Conservation (phyloP, 768 basidiomycete species). For the Leucocoprinus leucothites region DNA sequence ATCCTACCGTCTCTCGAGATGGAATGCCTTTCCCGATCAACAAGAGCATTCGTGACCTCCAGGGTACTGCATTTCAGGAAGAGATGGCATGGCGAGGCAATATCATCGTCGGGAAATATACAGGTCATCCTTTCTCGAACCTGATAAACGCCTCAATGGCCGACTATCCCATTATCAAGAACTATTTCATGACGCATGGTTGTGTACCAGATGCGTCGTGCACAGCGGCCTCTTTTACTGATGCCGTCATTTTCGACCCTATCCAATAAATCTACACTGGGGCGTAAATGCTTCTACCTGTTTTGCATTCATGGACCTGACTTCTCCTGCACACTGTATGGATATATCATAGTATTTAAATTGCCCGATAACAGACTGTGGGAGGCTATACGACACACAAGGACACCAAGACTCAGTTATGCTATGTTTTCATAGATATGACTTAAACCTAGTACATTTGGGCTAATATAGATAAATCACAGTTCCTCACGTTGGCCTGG, state of each 20-base stretch:
- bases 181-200: conserved; percentile 69
- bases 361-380: not conserved
- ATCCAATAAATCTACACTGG: not conserved
- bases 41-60: conserved; percentile 72
- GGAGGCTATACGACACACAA: not conserved
- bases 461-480: conserved; percentile 19
- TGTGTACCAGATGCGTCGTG: conserved; percentile 41
- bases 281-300: not conserved
- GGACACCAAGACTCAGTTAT: not conserved
- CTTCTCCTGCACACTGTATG: not conserved
- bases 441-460: not conserved
- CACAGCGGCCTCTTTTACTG: not conserved
- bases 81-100: conserved; percentile 76
- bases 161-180: conserved; percentile 79
- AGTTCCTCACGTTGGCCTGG: conserved; percentile 34
- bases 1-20: conserved; percentile 71
- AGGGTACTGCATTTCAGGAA: conserved; percentile 59
- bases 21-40: conserved; percentile 83
- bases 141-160: conserved; percentile 80
- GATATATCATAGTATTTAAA: not conserved
- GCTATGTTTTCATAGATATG: not conserved
- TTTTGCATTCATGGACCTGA: not conserved
- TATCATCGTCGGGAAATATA: conserved; percentile 72
- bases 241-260: conserved; percentile 7
- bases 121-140: conserved; percentile 47